Conservation (phyloP, 148 eudicot genomes). For the Rhododendron ferrugineum region DNA sequence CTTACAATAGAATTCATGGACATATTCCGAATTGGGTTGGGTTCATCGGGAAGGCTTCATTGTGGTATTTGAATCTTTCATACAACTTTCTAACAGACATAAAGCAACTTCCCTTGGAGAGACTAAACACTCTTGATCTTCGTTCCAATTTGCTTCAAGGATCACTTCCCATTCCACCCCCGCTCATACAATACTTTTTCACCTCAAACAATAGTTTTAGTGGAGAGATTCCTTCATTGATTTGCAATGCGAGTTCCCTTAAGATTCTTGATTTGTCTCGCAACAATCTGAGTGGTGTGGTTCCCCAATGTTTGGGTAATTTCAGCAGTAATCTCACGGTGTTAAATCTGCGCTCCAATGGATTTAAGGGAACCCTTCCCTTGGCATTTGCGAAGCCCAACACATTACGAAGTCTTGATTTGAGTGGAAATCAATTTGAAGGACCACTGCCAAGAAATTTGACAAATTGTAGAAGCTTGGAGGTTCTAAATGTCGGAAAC, state of each 20-base stretch:
- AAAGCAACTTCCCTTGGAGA: background rate
- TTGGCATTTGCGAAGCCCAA: background rate
- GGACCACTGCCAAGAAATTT: conserved; percentile 32
- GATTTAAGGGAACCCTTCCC: conserved; percentile 13
- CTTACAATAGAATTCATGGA: background rate
- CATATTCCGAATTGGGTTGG: conserved; percentile 4
- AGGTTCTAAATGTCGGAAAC: conserved; percentile 35
- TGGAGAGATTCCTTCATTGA: conserved; percentile 32
- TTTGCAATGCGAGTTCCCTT: conserved; percentile 8
- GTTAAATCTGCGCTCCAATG: conserved; percentile 9
- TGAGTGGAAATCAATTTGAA: conserved; percentile 15
- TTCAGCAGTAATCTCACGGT: conserved; percentile 6
- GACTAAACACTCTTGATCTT: background rate
- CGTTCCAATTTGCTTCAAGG: conserved; percentile 3
- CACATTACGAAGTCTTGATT: background rate
- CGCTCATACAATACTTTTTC: background rate
- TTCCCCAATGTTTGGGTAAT: conserved; percentile 14
- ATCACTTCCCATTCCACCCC: background rate
- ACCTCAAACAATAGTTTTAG: background rate
- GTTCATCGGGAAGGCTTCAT: background rate
- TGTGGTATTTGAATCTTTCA: conserved; percentile 12
- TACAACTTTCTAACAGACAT: conserved; percentile 19
- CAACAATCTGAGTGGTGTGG: conserved; percentile 19
- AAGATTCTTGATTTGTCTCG: conserved; percentile 18
- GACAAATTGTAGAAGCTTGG: conserved; percentile 17